phyloP scores from a whole-genome alignment of 1,139 yeast species.

The Sugiyamaella sp. region DNA sequence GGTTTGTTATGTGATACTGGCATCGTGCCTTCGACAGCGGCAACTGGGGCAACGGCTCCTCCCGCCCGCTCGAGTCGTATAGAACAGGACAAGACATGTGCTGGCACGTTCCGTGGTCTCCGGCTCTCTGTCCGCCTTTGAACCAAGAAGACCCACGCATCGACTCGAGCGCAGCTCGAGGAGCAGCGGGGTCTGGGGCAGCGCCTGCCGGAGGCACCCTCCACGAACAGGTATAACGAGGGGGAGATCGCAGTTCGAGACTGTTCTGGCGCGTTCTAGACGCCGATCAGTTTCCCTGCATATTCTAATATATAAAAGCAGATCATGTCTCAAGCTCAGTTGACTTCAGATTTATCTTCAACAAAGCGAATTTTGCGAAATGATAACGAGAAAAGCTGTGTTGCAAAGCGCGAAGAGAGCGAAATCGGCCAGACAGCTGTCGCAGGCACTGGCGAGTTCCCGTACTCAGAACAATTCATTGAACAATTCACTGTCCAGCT shows the following conservation, averaged over 20 bases:
- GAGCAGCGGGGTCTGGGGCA: too few relatives aligned
- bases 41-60: too few relatives aligned
- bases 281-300: constrained; percentile 16
- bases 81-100: too few relatives aligned
- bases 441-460: neutral
- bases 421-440: neutral
- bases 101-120: too few relatives aligned
- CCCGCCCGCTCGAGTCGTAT: too few relatives aligned
- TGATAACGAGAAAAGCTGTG: constrained; percentile 5
- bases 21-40: too few relatives aligned
- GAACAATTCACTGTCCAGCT: neutral
- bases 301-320: constrained; percentile 1
- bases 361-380: neutral
- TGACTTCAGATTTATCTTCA: neutral
- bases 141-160: too few relatives aligned
- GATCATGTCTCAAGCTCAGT: constrained; percentile 3
- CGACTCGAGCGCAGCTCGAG: too few relatives aligned
- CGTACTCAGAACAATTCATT: neutral
- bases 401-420: constrained; percentile 1
- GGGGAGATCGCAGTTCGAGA: constrained; percentile 15
- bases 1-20: neutral
- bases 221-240: too few relatives aligned
- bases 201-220: too few relatives aligned
- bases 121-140: too few relatives aligned
- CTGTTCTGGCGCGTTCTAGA: constrained; percentile 22